Evolutionary conservation across 148 eudicot genomes (phyloP).

Genomic region (Vaccinium corymbosum): DNA sequence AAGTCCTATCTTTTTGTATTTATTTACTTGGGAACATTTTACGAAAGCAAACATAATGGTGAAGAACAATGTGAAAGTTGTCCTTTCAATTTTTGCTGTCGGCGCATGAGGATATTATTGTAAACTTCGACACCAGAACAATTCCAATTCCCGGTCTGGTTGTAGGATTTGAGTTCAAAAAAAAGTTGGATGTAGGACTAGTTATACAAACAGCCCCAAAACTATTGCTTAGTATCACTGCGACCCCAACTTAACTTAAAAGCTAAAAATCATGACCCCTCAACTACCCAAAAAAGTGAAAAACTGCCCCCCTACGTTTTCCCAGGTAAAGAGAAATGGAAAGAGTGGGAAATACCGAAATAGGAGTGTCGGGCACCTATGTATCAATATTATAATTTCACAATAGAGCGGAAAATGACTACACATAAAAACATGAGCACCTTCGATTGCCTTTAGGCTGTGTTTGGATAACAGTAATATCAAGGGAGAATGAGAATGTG

Average conservation of each 20-base stretch:
- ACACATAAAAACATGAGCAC: no score
- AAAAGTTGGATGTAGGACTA: not conserved
- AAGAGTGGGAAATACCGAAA: no score
- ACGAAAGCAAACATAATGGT: not conserved
- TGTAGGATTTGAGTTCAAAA: not conserved
- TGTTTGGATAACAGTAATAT: no score
- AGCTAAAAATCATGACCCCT: not conserved
- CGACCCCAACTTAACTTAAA: not conserved
- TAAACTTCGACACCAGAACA: not conserved
- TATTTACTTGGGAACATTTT: not conserved
- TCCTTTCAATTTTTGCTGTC: not conserved
- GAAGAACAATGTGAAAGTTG: not conserved
- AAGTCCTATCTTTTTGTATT: not conserved
- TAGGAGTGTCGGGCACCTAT: no score
- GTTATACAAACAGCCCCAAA: not conserved
- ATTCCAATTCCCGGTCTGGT: not conserved
- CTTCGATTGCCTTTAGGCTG: no score
- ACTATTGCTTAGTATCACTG: not conserved
- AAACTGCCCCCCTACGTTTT: no score
- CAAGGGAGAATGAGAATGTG: no score
- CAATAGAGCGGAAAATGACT: no score
- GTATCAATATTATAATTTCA: no score
- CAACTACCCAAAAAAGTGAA: not conserved
- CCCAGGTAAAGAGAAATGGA: no score
- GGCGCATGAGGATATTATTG: not conserved